A percentile compares a stretch with the other conserved stretches of the same genome.
Conservation (phyloP, 768 basidiomycete species). For the Suillus paluster region DNA sequence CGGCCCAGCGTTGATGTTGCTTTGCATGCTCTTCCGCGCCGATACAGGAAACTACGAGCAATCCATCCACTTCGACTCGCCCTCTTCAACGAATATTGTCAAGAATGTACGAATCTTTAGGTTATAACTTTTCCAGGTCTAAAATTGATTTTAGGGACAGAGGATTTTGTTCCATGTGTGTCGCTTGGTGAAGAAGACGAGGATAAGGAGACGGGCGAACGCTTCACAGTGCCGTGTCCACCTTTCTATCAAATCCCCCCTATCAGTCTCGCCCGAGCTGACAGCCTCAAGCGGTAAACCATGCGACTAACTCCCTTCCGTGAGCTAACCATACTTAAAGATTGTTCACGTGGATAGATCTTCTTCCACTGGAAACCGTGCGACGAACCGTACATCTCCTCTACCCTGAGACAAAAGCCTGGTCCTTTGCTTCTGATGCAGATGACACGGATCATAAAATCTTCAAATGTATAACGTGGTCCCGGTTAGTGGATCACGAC, state of each 20-base stretch:
- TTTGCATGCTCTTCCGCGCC: conserved; percentile 47
- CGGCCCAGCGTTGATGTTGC: conserved; percentile 36
- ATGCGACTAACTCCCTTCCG: background rate
- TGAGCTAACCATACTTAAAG: conserved; percentile 33
- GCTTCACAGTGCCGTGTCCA: conserved; percentile 48
- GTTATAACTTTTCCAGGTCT: conserved; percentile 9
- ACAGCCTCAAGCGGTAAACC: conserved; percentile 48
- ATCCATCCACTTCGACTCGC: conserved; percentile 42
- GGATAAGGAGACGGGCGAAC: conserved; percentile 44
- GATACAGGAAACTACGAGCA: conserved; percentile 55
- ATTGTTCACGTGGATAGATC: conserved; percentile 52
- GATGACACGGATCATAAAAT: conserved; percentile 20
- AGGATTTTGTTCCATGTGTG: conserved; percentile 38
- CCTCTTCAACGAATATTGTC: conserved; percentile 28
- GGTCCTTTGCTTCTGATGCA: conserved; percentile 31
- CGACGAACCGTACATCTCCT: conserved; percentile 44
- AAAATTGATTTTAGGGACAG: conserved; percentile 40
- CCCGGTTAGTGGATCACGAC: conserved; percentile 8
- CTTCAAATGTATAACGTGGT: conserved; percentile 36
- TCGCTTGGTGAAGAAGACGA: conserved; percentile 42
- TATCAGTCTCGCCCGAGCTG: conserved; percentile 41
- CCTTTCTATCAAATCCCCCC: conserved; percentile 40
- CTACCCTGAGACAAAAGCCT: conserved; percentile 32
- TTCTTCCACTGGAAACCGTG: conserved; percentile 55
- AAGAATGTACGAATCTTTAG: background rate